Conservation (phyloP, 2,329 filamentous ascomycete genomes). For the Claviceps digitariae region DNA sequence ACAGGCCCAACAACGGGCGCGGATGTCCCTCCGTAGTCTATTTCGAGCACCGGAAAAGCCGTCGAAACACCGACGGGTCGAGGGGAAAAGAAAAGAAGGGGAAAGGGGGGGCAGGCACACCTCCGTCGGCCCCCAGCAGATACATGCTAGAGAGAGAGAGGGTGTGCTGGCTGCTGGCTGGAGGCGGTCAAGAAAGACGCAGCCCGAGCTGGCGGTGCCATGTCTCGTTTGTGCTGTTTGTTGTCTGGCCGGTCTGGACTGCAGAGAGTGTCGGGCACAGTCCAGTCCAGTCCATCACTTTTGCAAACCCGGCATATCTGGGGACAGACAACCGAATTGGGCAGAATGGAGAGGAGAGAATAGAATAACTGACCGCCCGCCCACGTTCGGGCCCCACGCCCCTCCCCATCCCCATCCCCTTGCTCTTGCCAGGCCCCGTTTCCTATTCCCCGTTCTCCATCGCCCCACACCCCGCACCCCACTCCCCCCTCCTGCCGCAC, state of each 20-base stretch:
- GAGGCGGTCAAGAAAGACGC: slow-evolving; percentile 4
- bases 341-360: not conserved
- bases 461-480: not conserved
- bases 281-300: not conserved
- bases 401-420: not conserved
- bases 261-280: not conserved
- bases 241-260: not conserved
- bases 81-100: no score
- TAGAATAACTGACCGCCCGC: no score
- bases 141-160: no score
- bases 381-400: not conserved
- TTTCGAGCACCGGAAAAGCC: not conserved
- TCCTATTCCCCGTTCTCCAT: not conserved
- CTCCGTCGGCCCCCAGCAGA: no score
- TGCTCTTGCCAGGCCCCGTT: not conserved
- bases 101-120: no score
- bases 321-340: no score
- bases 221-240: not conserved
- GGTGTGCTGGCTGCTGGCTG: not conserved
- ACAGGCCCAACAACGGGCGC: not conserved
- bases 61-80: not conserved
- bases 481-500: not conserved
- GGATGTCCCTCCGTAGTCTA: not conserved
- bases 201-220: not conserved
- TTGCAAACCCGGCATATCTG: not conserved